These are phyloP conservation scores for Arthrinium puccinioides DNA, from an alignment of 2,329 filamentous ascomycete species.

Conservation along the genomic window DNA sequence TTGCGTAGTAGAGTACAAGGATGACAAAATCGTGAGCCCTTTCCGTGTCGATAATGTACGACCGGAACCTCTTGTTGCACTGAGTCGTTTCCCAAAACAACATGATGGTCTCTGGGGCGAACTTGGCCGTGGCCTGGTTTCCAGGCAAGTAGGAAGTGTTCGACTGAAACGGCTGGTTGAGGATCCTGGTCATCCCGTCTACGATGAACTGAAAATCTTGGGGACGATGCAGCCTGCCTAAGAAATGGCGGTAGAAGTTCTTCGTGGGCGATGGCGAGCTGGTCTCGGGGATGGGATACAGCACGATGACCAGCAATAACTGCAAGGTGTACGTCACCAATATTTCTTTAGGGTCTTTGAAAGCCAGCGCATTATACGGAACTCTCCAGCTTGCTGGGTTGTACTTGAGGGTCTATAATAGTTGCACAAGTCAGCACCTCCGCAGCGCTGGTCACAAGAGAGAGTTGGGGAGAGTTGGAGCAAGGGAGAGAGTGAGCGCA, in stretches of 20 bases:
- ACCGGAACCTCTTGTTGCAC: constrained; percentile 94
- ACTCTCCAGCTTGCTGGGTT: constrained; percentile 92
- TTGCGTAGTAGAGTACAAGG: constrained; percentile 83
- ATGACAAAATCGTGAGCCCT: constrained; percentile 89
- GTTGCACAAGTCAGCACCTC: not conserved
- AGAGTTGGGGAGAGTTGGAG: not conserved
- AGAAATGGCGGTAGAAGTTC: constrained; percentile 90
- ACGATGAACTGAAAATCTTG: constrained; percentile 98
- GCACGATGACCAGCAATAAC: constrained; percentile 73
- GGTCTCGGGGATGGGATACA: constrained; percentile 83
- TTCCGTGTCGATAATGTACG: constrained; percentile 94
- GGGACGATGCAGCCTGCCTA: constrained; percentile 81
- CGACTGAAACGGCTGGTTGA: constrained; percentile 87
- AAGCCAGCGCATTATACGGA: constrained; percentile 86
- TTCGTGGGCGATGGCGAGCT: constrained; percentile 60
- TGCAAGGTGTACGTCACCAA: constrained; percentile 90
- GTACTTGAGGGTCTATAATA: constrained; percentile 86
- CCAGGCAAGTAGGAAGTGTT: constrained; percentile 80
- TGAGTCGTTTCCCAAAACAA: constrained; percentile 96
- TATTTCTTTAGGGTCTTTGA: constrained; percentile 83
- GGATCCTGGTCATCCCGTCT: constrained; percentile 84
- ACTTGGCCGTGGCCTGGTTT: constrained; percentile 70
- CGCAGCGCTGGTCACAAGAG: not conserved
- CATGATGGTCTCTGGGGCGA: constrained; percentile 93
- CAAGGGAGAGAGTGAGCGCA: constrained; percentile 23